Conservation (phyloP, 768 basidiomycete genomes). For the Gelatoporia subvermispora region DNA sequence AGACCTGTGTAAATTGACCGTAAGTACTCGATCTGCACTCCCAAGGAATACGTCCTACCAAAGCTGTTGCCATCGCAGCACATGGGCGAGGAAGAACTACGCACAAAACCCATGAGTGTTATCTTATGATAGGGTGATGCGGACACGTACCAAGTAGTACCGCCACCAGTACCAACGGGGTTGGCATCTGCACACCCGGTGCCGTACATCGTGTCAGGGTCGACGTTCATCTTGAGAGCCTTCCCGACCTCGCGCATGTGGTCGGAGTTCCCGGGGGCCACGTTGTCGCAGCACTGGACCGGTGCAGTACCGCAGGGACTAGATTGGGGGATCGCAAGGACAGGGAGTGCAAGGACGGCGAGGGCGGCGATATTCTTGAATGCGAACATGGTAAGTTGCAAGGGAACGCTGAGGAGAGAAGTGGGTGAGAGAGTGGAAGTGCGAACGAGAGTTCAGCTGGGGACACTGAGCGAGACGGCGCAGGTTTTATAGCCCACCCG, state of each 20-base stretch:
- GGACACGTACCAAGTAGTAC: slow-evolving; percentile 17
- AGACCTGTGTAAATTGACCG: no score
- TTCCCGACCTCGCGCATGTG: slow-evolving; percentile 2
- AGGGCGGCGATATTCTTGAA: no score
- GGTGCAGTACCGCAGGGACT: slow-evolving; percentile 24
- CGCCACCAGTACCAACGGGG: slow-evolving; percentile 13
- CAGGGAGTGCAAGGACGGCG: no score
- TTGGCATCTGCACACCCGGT: slow-evolving; percentile 16
- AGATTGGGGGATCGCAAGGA: no score
- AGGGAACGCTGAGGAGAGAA: no score
- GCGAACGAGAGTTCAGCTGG: no score
- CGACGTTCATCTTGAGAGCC: slow-evolving; percentile 14
- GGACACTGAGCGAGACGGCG: no score
- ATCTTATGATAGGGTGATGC: not conserved
- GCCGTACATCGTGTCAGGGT: slow-evolving; percentile 3
- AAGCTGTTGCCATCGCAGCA: slow-evolving; percentile 24
- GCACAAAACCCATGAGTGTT: not conserved
- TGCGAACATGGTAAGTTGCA: no score
- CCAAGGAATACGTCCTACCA: slow-evolving; percentile 15
- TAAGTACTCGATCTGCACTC: no score
- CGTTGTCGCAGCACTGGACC: slow-evolving; percentile 27
- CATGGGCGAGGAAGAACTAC: slow-evolving; percentile 15
- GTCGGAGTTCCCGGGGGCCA: slow-evolving; percentile 13
- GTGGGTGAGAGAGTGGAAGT: no score
- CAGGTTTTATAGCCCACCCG: no score